Percentiles rank a stretch among this genome's conserved stretches.
phyloP scores from a whole-genome alignment of 2,329 filamentous ascomycete genomes.

The Arthrobotrys entomopaga region DNA sequence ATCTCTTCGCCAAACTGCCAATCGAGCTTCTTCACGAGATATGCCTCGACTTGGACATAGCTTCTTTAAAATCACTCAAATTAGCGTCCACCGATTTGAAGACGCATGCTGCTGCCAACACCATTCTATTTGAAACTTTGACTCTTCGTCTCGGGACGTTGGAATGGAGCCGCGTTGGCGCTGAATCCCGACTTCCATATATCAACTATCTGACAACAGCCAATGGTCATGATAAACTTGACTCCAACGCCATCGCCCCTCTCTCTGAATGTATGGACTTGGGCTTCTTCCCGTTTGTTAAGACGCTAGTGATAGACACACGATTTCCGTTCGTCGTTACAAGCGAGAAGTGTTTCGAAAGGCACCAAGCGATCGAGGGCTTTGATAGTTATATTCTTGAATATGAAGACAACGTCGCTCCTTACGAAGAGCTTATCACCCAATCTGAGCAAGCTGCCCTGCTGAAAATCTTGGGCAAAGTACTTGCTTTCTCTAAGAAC shows the following conservation, averaged over 20 bases:
- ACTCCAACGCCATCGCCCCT: background rate
- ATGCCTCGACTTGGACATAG: slow-evolving; percentile 8
- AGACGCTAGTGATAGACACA: background rate
- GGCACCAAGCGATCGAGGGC: background rate
- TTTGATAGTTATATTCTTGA: background rate
- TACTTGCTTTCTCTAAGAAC: background rate
- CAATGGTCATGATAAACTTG: background rate
- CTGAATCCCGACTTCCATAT: background rate
- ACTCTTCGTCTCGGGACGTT: slow-evolving; percentile 23
- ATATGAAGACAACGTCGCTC: background rate
- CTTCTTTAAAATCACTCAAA: slow-evolving; percentile 12
- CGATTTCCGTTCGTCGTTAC: background rate
- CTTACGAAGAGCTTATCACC: background rate
- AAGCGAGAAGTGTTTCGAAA: background rate
- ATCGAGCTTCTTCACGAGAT: slow-evolving; percentile 37
- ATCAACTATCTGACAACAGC: background rate
- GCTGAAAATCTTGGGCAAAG: background rate
- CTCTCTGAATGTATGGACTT: background rate
- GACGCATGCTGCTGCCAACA: background rate
- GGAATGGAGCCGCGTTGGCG: background rate
- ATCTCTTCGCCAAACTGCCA: slow-evolving; percentile 9
- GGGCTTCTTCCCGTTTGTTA: background rate
- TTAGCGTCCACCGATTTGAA: background rate
- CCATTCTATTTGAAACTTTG: slow-evolving; percentile 17
- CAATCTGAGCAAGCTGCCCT: background rate